Conservation (phyloP, 2,329 filamentous ascomycete genomes). For the Atkinsonella hypoxylon region DNA sequence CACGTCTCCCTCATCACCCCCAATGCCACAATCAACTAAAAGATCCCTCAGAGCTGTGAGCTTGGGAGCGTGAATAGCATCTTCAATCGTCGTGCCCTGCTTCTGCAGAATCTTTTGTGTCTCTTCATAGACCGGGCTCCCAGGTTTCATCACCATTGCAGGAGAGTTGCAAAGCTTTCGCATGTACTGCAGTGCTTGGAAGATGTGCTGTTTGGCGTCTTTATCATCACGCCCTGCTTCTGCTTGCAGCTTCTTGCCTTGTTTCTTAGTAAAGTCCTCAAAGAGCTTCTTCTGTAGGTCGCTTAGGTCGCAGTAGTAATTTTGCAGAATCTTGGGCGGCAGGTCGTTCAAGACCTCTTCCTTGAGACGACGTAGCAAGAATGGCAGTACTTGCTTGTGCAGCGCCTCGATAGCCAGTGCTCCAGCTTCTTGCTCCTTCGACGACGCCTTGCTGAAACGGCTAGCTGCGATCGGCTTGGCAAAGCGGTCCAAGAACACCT, state of each 20-base stretch:
- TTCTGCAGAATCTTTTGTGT: constrained; percentile 70
- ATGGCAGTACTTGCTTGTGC: constrained; percentile 95
- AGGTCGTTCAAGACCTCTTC: constrained; percentile 95
- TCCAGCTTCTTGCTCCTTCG: constrained; percentile 94
- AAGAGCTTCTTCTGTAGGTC: constrained; percentile 92
- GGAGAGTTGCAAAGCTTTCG: constrained; percentile 98
- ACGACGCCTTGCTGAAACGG: constrained; percentile 91
- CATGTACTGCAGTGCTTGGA: constrained; percentile 99
- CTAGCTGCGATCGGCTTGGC: constrained; percentile 92
- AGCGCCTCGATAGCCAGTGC: constrained; percentile 95
- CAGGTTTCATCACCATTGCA: constrained; percentile 89
- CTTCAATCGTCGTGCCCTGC: constrained; percentile 71
- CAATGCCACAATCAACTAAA: constrained; percentile 97
- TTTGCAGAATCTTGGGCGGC: constrained; percentile 95
- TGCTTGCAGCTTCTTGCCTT: constrained; percentile 75
- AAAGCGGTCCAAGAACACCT: constrained; percentile 92
- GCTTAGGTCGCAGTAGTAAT: constrained; percentile 97
- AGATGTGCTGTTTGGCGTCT: constrained; percentile 94
- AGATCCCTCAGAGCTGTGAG: constrained; percentile 81
- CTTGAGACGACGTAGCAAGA: constrained; percentile 89
- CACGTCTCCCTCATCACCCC: constrained; percentile 53
- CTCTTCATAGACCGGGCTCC: constrained; percentile 78
- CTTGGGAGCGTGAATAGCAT: constrained; percentile 83
- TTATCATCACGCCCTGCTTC: constrained; percentile 80
- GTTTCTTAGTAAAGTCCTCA: constrained; percentile 90